Conservation (phyloP, 176 grass and related monocot species). For the Calamus simplicifolius region DNA sequence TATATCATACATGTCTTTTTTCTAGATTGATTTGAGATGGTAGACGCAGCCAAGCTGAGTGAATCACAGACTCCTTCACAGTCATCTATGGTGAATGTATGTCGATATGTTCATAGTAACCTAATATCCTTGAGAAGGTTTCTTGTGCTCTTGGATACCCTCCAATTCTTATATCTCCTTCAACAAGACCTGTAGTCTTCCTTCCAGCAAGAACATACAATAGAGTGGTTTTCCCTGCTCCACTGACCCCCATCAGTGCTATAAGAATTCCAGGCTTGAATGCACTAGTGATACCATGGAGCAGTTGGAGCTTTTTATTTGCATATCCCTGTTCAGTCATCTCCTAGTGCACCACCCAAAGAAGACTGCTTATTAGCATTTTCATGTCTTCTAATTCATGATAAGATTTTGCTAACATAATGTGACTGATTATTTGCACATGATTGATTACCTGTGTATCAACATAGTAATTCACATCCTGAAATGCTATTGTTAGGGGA, state of each 20-base stretch:
- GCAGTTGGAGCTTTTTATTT: conserved; percentile 47
- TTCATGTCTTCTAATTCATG: too few relatives aligned
- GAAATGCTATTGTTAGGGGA: conserved; percentile 58
- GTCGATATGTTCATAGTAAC: conserved; percentile 66
- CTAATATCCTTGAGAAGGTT: conserved; percentile 70
- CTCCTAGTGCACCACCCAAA: conserved; percentile 23
- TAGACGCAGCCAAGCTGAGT: conserved; percentile 67
- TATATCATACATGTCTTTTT: conserved; percentile 44
- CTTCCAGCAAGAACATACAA: conserved; percentile 74
- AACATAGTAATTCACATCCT: conserved; percentile 78
- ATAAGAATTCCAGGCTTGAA: conserved; percentile 55
- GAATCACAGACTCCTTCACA: conserved; percentile 52
- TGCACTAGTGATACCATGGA: conserved; percentile 54
- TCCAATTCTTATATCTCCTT: conserved; percentile 69
- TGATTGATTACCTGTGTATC: conserved; percentile 50
- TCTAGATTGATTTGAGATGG: conserved; percentile 40
- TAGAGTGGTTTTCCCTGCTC: conserved; percentile 76
- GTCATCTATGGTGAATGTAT: conserved; percentile 70
- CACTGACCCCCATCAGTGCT: conserved; percentile 63
- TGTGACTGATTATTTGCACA: not conserved
- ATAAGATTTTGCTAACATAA: not conserved
- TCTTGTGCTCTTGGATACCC: conserved; percentile 60
- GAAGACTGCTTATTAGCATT: too few relatives aligned
- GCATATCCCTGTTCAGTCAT: conserved; percentile 52
- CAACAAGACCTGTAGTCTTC: conserved; percentile 52